These are phyloP conservation scores for Monosporascus sp. DNA, from an alignment of 2,329 filamentous ascomycete species.

Conservation along the genomic window DNA sequence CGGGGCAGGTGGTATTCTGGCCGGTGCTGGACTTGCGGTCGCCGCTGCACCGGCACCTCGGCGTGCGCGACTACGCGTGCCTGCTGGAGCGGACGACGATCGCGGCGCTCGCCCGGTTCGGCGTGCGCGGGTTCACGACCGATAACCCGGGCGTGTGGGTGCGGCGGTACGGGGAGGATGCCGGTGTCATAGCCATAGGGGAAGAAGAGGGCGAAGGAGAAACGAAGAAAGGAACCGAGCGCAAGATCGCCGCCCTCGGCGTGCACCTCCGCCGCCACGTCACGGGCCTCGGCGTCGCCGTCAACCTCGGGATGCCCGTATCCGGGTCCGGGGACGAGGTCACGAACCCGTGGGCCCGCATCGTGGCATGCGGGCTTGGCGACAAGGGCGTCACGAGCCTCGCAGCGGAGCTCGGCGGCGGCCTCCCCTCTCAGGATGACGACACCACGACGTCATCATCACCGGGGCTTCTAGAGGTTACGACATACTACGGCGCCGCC, in stretches of 20 bases:
- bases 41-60: slow-evolving; percentile 49
- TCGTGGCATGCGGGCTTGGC: slow-evolving; percentile 84
- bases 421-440: not conserved
- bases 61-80: slow-evolving; percentile 70
- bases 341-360: slow-evolving; percentile 57
- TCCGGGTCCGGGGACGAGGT: slow-evolving; percentile 22
- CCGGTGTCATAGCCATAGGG: slow-evolving; percentile 12
- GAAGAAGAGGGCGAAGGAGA: slow-evolving; percentile 15
- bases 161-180: slow-evolving; percentile 16
- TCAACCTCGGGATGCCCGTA: slow-evolving; percentile 66
- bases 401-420: slow-evolving; percentile 39
- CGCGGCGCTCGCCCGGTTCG: slow-evolving; percentile 53
- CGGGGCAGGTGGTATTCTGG: slow-evolving; percentile 89
- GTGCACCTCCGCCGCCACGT: slow-evolving; percentile 86
- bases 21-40: slow-evolving; percentile 77
- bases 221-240: slow-evolving; percentile 23
- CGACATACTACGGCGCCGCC: no score
- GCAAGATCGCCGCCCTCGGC: slow-evolving; percentile 85
- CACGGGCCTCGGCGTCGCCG: slow-evolving; percentile 75
- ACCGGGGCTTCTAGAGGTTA: no score
- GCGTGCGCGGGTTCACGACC: slow-evolving; percentile 57
- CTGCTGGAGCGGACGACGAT: slow-evolving; percentile 74
- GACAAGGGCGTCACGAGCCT: slow-evolving; percentile 77
- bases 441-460: no score
- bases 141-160: slow-evolving; percentile 86